Base-by-base conservation (phyloP, 2,329 filamentous ascomycete species). In the Beauveria brongniartii region DNA sequence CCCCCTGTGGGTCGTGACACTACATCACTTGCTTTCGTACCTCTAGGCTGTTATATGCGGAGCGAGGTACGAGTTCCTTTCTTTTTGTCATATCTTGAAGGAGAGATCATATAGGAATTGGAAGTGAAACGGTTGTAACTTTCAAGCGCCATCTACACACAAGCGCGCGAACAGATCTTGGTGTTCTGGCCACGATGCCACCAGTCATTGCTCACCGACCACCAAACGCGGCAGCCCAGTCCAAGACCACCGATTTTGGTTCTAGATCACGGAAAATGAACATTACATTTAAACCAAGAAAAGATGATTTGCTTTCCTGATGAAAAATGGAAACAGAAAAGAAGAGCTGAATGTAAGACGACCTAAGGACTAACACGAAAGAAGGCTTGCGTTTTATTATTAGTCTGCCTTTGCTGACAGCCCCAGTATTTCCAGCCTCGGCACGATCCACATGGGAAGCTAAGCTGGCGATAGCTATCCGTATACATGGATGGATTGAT, bases 221-320 rank as follows among this genome's bases (percentile, higher is more conserved):
- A 26, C 55, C 30, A 41, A 57, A 57, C 8, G 30, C 55, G 14
- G 55, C 55, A 16, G 55, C 30, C 55, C 44, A 66, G 44, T 67
- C 65, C 28, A 66, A 10, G 10, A 34, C 9, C 9, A 34, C 10
- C 3, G 9, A 12, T 34, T 34, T 30, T 4, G 10, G 30, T 4
- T 12, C 12, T 4, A 12, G 30, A 12, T 12, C 1, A 34, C 3
- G 53, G 3, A 67, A 57, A 3, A 64, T 68, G 55, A 68, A 64
- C 4, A 64, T 30, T n/a, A 64, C 65, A 50, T 70, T 24, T 67
- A 48, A 5, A 68, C 65, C 66, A 66, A 68, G 47, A 68, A 10
- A n/a, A 20, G 0, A n/a, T 10, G 16, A 41, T n/a, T 4, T 16
- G n/a, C 2, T 18, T 18, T 16, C 9, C 2, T n/a, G 5, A 54